phyloP scores from a whole-genome alignment of 2,329 filamentous ascomycete species.

The Rutstroemia sp. region DNA sequence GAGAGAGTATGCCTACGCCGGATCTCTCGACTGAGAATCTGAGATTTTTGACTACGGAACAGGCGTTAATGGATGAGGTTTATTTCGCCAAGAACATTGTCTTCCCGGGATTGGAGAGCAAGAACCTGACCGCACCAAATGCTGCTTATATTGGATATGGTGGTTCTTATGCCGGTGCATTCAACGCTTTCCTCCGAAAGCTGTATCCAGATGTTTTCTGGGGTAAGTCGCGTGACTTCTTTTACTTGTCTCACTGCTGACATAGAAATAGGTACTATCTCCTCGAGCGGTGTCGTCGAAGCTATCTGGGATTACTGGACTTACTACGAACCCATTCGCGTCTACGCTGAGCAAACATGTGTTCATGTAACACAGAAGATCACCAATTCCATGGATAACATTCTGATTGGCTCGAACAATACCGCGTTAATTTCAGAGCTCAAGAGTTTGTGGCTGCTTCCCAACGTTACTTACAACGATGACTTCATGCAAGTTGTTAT shows the following conservation, averaged over 20 bases:
- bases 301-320: constrained; percentile 72
- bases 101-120: constrained; percentile 61
- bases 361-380: constrained; percentile 56
- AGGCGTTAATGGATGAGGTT: constrained; percentile 71
- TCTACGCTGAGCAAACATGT: constrained; percentile 53
- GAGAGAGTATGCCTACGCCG: constrained; percentile 60
- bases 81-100: constrained; percentile 71
- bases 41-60: constrained; percentile 77
- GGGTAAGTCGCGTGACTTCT: constrained; percentile 34
- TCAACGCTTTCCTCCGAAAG: constrained; percentile 68
- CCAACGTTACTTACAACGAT: constrained; percentile 33
- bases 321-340: constrained; percentile 51
- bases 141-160: constrained; percentile 75
- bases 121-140: constrained; percentile 56
- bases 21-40: constrained; percentile 63
- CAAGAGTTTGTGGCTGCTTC: constrained; percentile 46
- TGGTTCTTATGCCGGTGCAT: constrained; percentile 75
- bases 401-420: constrained; percentile 41
- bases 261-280: constrained; percentile 48
- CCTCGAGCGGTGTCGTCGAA: constrained; percentile 70
- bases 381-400: constrained; percentile 50
- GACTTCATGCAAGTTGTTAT: constrained; percentile 45
- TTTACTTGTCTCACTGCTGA: neutral
- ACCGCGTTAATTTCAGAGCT: constrained; percentile 33
- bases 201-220: constrained; percentile 73